These are phyloP conservation scores for Samsoniella hepiali DNA, from an alignment of 2,329 filamentous ascomycete genomes.

Conservation along the genomic window DNA sequence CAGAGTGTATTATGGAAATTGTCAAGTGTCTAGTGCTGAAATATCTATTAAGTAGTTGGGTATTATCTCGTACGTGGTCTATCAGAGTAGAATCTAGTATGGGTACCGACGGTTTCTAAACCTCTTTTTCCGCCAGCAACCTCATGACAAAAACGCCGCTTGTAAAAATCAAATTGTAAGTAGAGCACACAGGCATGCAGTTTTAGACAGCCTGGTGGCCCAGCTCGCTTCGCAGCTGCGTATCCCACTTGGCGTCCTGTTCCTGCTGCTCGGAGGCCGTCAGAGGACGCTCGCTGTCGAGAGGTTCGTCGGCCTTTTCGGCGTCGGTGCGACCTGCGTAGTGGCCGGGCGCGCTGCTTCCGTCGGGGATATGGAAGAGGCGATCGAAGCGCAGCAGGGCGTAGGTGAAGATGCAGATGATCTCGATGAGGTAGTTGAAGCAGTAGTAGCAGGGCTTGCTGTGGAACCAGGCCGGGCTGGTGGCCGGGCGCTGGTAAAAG, in stretches of 20 bases:
- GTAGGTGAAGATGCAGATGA: conserved; percentile 66
- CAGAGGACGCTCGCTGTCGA: conserved; percentile 26
- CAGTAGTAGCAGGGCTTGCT: conserved; percentile 71
- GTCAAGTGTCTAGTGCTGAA: not conserved
- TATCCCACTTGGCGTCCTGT: conserved; percentile 25
- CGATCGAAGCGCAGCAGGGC: conserved; percentile 66
- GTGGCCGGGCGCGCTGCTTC: conserved; percentile 56
- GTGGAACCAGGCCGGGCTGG: conserved; percentile 65
- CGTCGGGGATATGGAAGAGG: conserved; percentile 72
- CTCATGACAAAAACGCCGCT: not conserved
- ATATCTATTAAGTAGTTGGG: conserved; percentile 1
- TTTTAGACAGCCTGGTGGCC: conserved; percentile 23
- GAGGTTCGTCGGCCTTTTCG: conserved; percentile 23
- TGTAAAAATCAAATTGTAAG: not conserved
- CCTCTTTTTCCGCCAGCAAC: not conserved
- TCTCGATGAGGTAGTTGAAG: conserved; percentile 74
- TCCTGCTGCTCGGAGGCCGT: conserved; percentile 21
- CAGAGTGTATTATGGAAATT: not conserved
- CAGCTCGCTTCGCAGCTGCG: conserved; percentile 23
- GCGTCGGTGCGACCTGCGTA: conserved; percentile 33
- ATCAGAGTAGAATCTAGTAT: conserved; percentile 5
- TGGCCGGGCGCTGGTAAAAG: conserved; percentile 49
- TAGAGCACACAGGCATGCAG: not conserved
- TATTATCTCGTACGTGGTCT: not conserved
- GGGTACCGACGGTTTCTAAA: not conserved